Percentiles rank a stretch among this genome's conserved stretches.
Conservation (phyloP, 345 rosid genomes). For the Iberis pinnata region DNA sequence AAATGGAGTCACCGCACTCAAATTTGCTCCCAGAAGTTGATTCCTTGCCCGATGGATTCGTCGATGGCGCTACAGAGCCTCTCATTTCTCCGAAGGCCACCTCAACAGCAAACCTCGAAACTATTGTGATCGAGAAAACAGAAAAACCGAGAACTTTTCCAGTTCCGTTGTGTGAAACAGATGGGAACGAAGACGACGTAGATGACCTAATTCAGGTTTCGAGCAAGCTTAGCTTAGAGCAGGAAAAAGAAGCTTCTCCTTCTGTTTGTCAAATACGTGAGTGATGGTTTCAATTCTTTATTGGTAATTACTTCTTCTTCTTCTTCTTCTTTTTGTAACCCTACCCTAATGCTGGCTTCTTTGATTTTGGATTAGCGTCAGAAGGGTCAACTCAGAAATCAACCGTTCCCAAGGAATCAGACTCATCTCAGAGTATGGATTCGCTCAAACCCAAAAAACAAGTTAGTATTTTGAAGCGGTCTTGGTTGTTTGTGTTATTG, state of each 20-base stretch:
- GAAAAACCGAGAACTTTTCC: constrained; percentile 55
- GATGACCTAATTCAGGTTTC: constrained; percentile 32
- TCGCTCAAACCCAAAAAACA: constrained; percentile 47
- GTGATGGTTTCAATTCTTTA: background rate
- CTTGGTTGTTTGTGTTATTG: too few species aligned
- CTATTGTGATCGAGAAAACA: constrained; percentile 32
- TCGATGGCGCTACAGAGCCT: constrained; percentile 59
- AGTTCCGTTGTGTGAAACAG: constrained; percentile 50
- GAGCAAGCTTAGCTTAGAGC: constrained; percentile 23
- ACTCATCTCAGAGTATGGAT: constrained; percentile 39
- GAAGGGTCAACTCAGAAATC: constrained; percentile 34
- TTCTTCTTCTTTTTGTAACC: constrained; percentile 24
- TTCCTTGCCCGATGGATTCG: constrained; percentile 89
- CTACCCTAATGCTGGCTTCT: constrained; percentile 5
- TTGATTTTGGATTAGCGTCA: constrained; percentile 16
- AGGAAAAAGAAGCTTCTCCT: constrained; percentile 21
- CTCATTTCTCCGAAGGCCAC: constrained; percentile 29
- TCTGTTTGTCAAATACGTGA: constrained; percentile 15
- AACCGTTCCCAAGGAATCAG: constrained; percentile 33
- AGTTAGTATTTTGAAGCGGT: constrained; percentile 43
- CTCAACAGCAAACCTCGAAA: constrained; percentile 20
- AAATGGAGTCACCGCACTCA: constrained; percentile 52
- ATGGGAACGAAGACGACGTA: constrained; percentile 37
- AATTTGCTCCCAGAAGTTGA: constrained; percentile 87
- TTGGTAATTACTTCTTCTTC: constrained; percentile 7